A percentile compares a stretch with the other conserved stretches of the same genome.
Evolutionary conservation across 2,329 filamentous ascomycete species (phyloP).

Genomic region (Parastagonospora nodorum): DNA sequence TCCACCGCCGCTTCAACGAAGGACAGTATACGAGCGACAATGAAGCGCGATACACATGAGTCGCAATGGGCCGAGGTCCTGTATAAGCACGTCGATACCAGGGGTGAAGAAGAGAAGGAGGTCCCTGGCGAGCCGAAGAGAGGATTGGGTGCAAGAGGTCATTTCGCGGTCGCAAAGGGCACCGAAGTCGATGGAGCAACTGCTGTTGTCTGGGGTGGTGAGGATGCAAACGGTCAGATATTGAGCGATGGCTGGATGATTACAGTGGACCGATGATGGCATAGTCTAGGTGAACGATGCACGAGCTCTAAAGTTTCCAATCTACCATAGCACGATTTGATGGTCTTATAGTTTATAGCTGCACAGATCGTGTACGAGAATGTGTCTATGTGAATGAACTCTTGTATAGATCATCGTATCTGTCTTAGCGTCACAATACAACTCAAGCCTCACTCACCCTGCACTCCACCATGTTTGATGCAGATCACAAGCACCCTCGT

Average conservation of each 20-base stretch:
- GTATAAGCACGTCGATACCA: constrained; percentile 52
- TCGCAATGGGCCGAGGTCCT: constrained; percentile 58
- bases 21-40: constrained; percentile 53
- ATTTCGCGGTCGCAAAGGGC: constrained; percentile 46
- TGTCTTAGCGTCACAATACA: no score
- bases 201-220: constrained; percentile 60
- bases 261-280: constrained; percentile 42
- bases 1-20: constrained; percentile 56
- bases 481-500: no score
- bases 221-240: constrained; percentile 49
- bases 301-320: background rate
- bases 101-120: constrained; percentile 50
- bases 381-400: no score
- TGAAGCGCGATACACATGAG: constrained; percentile 55
- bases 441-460: no score
- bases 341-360: background rate
- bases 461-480: no score
- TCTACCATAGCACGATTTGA: no score
- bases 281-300: background rate
- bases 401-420: no score
- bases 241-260: constrained; percentile 51
- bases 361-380: background rate
- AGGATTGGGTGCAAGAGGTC: constrained; percentile 49
- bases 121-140: constrained; percentile 44
- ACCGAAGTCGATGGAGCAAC: constrained; percentile 54